Evolutionary conservation across 2,329 filamentous ascomycete species (phyloP).

Genomic region (Monosporascus cannonballus): DNA sequence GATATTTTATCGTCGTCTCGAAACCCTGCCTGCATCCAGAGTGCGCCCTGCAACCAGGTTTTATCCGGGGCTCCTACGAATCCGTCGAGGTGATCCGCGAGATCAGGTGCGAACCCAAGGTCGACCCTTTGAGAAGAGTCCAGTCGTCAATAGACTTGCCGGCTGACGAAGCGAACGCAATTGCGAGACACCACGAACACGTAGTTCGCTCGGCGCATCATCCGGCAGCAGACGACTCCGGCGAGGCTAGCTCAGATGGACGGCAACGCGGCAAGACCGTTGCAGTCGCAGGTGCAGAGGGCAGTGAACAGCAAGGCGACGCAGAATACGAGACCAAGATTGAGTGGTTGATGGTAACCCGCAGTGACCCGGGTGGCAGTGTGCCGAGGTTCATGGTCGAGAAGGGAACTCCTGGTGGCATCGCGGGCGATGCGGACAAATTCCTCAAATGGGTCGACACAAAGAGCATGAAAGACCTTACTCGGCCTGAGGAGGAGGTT

Average conservation of each 20-base stretch:
- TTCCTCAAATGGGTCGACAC: conserved; percentile 68
- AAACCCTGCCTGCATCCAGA: conserved; percentile 76
- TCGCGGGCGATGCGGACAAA: conserved; percentile 71
- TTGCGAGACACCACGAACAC: conserved; percentile 31
- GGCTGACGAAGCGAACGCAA: conserved; percentile 22
- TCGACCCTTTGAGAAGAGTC: conserved; percentile 32
- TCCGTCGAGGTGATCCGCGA: conserved; percentile 89
- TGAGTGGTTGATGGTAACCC: conserved; percentile 90
- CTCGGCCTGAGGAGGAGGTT: conserved; percentile 14
- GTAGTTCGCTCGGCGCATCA: conserved; percentile 35
- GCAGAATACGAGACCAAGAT: conserved; percentile 41
- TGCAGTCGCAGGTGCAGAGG: conserved; percentile 22
- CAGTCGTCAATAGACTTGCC: conserved; percentile 39
- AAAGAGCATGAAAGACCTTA: conserved; percentile 31
- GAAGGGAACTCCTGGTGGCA: conserved; percentile 74
- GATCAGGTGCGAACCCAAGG: conserved; percentile 48
- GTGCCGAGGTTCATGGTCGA: conserved; percentile 91
- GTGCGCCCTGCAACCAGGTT: conserved; percentile 62
- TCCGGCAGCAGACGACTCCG: conserved; percentile 12
- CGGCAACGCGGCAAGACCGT: conserved; percentile 23
- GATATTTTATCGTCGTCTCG: conserved; percentile 82
- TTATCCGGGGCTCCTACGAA: conserved; percentile 81
- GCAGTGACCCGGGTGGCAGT: conserved; percentile 81
- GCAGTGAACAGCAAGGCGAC: conserved; percentile 12
- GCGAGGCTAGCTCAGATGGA: conserved; percentile 25